Conservation (phyloP, 257 asterid species). For the Lantana camara region DNA sequence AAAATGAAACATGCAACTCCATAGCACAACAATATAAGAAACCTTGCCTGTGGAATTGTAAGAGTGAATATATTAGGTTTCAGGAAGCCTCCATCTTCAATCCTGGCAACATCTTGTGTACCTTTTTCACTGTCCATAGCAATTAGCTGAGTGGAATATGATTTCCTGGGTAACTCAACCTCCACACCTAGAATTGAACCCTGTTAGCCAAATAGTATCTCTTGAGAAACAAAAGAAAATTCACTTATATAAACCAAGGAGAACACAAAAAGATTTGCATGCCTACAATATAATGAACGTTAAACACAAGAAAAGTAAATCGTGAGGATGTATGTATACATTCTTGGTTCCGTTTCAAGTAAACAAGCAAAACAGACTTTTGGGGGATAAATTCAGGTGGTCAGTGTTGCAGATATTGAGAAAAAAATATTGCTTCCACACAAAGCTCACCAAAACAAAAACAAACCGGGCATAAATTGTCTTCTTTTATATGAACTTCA, state of each 20-base stretch:
- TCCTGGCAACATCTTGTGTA: conserved; percentile 37
- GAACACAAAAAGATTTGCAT: conserved; percentile 6
- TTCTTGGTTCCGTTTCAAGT: neutral
- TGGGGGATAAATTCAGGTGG: too few relatives aligned
- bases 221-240: conserved; percentile 59
- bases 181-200: conserved; percentile 99
- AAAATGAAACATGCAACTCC: neutral
- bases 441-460: too few relatives aligned
- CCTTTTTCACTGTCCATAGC: conserved; percentile 41
- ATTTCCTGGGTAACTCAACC: conserved; percentile 73
- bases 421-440: too few relatives aligned
- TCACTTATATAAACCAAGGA: conserved; percentile 30
- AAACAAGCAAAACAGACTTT: neutral
- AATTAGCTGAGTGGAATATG: conserved; percentile 56
- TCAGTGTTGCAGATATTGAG: too few relatives aligned
- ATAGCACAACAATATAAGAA: neutral
- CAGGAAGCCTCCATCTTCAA: conserved; percentile 69
- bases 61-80: conserved; percentile 69
- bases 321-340: neutral
- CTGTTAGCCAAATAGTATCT: conserved; percentile 97
- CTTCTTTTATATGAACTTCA: too few relatives aligned
- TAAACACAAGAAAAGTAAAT: neutral
- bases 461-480: too few relatives aligned
- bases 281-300: neutral
- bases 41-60: conserved; percentile 73